These are phyloP conservation scores for Poronia punctata DNA, from an alignment of 495 filamentous ascomycete species.

Conservation along the genomic window DNA sequence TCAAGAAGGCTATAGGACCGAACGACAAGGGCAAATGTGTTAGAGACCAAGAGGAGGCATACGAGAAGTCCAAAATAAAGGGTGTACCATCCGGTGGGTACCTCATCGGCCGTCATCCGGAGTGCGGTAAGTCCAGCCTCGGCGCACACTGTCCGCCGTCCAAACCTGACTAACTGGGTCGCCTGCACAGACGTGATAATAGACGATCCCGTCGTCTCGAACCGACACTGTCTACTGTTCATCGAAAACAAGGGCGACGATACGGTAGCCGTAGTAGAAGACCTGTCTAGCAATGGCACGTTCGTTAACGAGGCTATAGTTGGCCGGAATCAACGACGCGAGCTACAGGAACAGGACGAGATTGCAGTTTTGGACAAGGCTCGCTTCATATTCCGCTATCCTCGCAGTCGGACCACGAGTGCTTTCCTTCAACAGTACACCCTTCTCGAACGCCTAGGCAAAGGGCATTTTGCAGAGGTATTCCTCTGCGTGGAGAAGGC, in stretches of 20 bases:
- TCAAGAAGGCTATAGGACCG: slow-evolving; percentile 13
- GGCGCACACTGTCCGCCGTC: neutral
- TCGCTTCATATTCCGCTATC: slow-evolving; percentile 86
- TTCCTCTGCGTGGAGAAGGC: slow-evolving; percentile 82
- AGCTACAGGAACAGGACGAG: slow-evolving; percentile 83
- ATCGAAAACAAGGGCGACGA: slow-evolving; percentile 78
- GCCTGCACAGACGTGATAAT: slow-evolving; percentile 63
- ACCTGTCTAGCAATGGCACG: slow-evolving; percentile 93
- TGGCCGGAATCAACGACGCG: slow-evolving; percentile 83
- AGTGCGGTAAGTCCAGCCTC: slow-evolving; percentile 65
- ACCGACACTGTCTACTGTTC: slow-evolving; percentile 88
- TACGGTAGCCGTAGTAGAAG: slow-evolving; percentile 75
- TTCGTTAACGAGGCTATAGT: slow-evolving; percentile 90
- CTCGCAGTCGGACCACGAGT: slow-evolving; percentile 63
- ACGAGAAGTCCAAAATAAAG: slow-evolving; percentile 50
- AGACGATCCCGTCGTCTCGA: slow-evolving; percentile 80
- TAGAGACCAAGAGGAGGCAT: slow-evolving; percentile 49
- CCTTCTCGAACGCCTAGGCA: slow-evolving; percentile 79
- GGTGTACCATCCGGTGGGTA: slow-evolving; percentile 72
- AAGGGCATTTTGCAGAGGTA: slow-evolving; percentile 94
- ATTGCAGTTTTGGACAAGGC: slow-evolving; percentile 76
- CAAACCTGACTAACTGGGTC: slow-evolving; percentile 13
- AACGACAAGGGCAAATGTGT: slow-evolving; percentile 31
- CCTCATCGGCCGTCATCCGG: slow-evolving; percentile 83
- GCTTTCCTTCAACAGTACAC: slow-evolving; percentile 82